phyloP scores from a whole-genome alignment of 495 filamentous ascomycete species.

The Sporormia fimetaria region DNA sequence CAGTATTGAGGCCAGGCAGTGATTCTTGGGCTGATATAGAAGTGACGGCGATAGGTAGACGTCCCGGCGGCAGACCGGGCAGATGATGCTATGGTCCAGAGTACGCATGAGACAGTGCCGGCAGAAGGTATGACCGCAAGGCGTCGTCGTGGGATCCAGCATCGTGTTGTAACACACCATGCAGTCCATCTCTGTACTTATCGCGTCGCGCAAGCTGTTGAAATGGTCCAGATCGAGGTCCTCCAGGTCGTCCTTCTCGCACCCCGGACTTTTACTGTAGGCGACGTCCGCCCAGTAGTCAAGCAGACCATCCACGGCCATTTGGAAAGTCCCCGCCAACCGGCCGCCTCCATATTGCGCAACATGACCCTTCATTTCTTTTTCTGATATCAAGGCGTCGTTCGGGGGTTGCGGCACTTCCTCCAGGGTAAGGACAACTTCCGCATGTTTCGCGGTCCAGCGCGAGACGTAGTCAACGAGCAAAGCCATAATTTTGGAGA shows the following conservation, averaged over 20 bases:
- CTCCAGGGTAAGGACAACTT: conserved; percentile 32
- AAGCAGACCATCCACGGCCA: conserved; percentile 46
- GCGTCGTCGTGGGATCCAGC: conserved; percentile 68
- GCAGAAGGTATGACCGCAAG: conserved; percentile 85
- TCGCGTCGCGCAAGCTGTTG: conserved; percentile 46
- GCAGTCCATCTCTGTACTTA: conserved; percentile 65
- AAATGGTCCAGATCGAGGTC: conserved; percentile 43
- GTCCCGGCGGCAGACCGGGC: conserved; percentile 63
- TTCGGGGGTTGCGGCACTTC: conserved; percentile 38
- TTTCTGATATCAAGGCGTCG: conserved; percentile 32
- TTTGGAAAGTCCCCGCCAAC: conserved; percentile 47
- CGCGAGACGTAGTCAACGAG: conserved; percentile 40
- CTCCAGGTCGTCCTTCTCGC: conserved; percentile 32
- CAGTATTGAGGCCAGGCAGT: conserved; percentile 48
- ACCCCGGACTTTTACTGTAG: conserved; percentile 37
- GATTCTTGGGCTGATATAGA: conserved; percentile 48
- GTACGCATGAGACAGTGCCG: conserved; percentile 62
- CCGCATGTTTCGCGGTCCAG: conserved; percentile 27
- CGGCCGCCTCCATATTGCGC: conserved; percentile 40
- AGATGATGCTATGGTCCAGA: conserved; percentile 62
- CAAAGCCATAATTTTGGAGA: conserved; percentile 51
- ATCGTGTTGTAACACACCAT: conserved; percentile 76
- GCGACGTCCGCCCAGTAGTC: conserved; percentile 42
- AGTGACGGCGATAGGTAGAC: conserved; percentile 51
- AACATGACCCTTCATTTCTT: conserved; percentile 26